Evolutionary conservation across 306 rosid genomes (phyloP).

Genomic region (Elaeagnus macrophylla): DNA sequence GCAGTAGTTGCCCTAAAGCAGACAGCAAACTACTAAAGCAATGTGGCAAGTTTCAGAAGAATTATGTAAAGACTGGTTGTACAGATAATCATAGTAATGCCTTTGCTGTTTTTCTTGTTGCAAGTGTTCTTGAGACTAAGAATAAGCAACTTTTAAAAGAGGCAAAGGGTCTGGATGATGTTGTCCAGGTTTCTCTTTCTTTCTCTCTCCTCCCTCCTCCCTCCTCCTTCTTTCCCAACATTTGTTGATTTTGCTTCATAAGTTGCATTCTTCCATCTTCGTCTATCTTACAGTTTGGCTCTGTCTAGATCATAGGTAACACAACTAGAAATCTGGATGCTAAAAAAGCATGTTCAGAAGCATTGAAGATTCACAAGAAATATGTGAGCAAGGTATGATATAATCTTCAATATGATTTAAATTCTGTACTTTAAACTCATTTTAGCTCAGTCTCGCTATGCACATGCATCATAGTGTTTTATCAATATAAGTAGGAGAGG

Average conservation of each 20-base stretch:
- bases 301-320: conserved; percentile 62
- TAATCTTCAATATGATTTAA: conserved; percentile 10
- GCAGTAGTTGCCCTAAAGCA: conserved; percentile 19
- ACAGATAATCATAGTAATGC: conserved; percentile 35
- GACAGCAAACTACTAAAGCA: conserved; percentile 56
- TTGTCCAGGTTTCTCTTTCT: conserved; percentile 65
- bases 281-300: conserved; percentile 18
- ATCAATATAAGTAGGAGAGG: too few species aligned
- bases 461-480: too few species aligned
- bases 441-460: too few species aligned
- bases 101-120: conserved; percentile 76
- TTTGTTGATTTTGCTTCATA: neutral
- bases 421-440: too few species aligned
- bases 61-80: conserved; percentile 45
- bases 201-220: too few species aligned
- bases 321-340: conserved; percentile 76
- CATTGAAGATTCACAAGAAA: conserved; percentile 81
- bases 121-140: conserved; percentile 77
- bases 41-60: conserved; percentile 85
- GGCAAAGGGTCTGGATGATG: conserved; percentile 92
- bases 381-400: conserved; percentile 61
- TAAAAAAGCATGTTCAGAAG: conserved; percentile 65
- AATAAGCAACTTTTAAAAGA: conserved; percentile 64
- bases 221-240: conserved; percentile 7
- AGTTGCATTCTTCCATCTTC: conserved; percentile 12